These are phyloP conservation scores for Saposhnikovia divaricata DNA, from an alignment of 129 eudicot genomes.

Conservation along the genomic window DNA sequence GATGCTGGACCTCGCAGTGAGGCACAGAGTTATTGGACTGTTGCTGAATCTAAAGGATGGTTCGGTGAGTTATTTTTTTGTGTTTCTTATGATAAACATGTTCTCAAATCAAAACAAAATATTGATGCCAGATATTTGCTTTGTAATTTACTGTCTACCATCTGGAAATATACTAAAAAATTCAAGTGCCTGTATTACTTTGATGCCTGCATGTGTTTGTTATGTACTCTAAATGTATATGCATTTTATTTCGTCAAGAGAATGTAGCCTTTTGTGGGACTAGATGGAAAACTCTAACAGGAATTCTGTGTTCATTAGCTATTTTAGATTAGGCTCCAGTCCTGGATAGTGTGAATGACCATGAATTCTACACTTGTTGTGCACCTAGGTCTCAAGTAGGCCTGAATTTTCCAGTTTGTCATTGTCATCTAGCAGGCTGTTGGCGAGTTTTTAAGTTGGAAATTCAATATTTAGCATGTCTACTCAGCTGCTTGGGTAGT, in stretches of 20 bases:
- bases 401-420: not conserved
- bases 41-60: conserved; percentile 97
- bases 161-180: not conserved
- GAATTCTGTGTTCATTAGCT: not conserved
- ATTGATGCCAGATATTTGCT: not conserved
- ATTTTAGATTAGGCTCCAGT: not conserved
- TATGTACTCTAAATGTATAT: not conserved
- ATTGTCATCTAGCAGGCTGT: not conserved
- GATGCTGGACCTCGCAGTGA: conserved; percentile 98
- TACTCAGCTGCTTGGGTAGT: not conserved
- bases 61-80: conserved; percentile 64
- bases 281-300: not conserved
- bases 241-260: not conserved
- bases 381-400: not conserved
- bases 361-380: not conserved
- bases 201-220: not conserved
- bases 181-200: not conserved
- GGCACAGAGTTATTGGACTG: conserved; percentile 97
- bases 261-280: not conserved
- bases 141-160: not conserved
- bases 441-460: not conserved
- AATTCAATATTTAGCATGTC: not conserved
- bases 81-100: not conserved
- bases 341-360: not conserved
- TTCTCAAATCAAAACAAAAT: not conserved